These are phyloP conservation scores for Aspergillus sp. DNA, from an alignment of 2,329 filamentous ascomycete genomes.

Conservation along the genomic window DNA sequence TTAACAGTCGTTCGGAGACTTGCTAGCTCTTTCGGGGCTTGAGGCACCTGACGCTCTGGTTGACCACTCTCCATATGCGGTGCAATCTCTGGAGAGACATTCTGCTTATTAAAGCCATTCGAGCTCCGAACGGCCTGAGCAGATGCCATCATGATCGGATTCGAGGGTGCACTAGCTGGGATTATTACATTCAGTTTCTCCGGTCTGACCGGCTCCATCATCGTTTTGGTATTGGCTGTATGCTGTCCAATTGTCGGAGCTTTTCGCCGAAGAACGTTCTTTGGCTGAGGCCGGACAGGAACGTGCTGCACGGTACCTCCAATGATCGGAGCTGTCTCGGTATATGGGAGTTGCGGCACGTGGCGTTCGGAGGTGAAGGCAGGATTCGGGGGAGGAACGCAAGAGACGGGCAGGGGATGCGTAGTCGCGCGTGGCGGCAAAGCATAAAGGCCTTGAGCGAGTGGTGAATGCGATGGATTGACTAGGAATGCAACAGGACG, in stretches of 20 bases:
- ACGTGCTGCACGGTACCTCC: constrained; percentile 17
- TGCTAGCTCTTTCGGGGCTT: constrained; percentile 37
- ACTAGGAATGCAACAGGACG: constrained; percentile 17
- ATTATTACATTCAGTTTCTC: constrained; percentile 35
- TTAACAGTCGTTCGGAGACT: constrained; percentile 37
- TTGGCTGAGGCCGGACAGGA: constrained; percentile 24
- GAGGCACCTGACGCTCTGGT: constrained; percentile 16
- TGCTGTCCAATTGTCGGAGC: constrained; percentile 41
- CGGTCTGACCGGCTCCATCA: constrained; percentile 5
- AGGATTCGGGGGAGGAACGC: constrained; percentile 5
- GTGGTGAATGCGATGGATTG: constrained; percentile 19
- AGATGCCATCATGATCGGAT: constrained; percentile 15
- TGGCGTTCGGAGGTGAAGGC: constrained; percentile 7
- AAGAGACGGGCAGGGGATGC: constrained; percentile 16
- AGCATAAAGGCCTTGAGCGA: constrained; percentile 23
- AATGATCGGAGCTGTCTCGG: constrained; percentile 10
- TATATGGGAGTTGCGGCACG: constrained; percentile 4
- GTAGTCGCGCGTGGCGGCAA: constrained; percentile 30
- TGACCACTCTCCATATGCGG: constrained; percentile 14
- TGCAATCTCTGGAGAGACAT: constrained; percentile 14
- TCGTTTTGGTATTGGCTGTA: constrained; percentile 20
- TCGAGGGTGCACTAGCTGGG: constrained; percentile 18
- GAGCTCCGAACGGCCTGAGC: constrained; percentile 11
- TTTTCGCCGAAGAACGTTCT: constrained; percentile 44
- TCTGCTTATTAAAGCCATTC: constrained; percentile 10